A percentile compares a stretch with the other conserved stretches of the same genome.
These are phyloP conservation scores for Raffaelea albimanens DNA, from an alignment of 2,329 filamentous ascomycete species.

Conservation along the genomic window DNA sequence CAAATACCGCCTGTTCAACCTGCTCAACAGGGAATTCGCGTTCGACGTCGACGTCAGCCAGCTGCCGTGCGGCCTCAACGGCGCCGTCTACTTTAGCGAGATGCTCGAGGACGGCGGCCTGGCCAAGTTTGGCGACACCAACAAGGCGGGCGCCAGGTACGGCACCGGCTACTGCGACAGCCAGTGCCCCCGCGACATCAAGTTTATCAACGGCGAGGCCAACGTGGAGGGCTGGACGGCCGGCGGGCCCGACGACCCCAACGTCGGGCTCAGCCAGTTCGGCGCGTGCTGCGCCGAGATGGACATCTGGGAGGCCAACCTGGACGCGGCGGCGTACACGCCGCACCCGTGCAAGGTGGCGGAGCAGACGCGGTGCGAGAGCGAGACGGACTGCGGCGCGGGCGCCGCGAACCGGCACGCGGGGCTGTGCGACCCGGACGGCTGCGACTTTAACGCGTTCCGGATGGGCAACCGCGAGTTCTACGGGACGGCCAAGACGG, in stretches of 20 bases:
- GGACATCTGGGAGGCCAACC: conserved; percentile 56
- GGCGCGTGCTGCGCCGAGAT: conserved; percentile 50
- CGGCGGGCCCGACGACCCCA: conserved; percentile 36
- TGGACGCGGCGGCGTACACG: conserved; percentile 47
- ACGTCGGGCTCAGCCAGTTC: conserved; percentile 36
- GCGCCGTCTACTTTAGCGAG: conserved; percentile 42
- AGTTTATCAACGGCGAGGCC: conserved; percentile 34
- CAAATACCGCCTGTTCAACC: conserved; percentile 39
- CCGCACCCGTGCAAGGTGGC: conserved; percentile 45
- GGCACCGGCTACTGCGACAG: conserved; percentile 45
- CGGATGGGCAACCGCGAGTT: conserved; percentile 51
- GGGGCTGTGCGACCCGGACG: conserved; percentile 53
- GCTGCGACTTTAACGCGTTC: conserved; percentile 58
- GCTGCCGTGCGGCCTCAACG: conserved; percentile 52
- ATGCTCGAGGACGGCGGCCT: conserved; percentile 43
- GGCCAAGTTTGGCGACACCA: conserved; percentile 30
- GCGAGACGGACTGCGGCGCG: conserved; percentile 35
- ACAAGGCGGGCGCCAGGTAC: conserved; percentile 36
- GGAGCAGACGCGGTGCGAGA: conserved; percentile 32
- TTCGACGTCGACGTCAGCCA: conserved; percentile 57
- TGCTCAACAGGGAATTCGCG: conserved; percentile 52
- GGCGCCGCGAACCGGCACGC: conserved; percentile 25
- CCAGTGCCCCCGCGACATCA: conserved; percentile 34
- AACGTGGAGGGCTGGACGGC: conserved; percentile 33
- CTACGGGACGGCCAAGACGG: conserved; percentile 39